phyloP scores from a whole-genome alignment of 148 eudicot species.

The Diospyros lotus region DNA sequence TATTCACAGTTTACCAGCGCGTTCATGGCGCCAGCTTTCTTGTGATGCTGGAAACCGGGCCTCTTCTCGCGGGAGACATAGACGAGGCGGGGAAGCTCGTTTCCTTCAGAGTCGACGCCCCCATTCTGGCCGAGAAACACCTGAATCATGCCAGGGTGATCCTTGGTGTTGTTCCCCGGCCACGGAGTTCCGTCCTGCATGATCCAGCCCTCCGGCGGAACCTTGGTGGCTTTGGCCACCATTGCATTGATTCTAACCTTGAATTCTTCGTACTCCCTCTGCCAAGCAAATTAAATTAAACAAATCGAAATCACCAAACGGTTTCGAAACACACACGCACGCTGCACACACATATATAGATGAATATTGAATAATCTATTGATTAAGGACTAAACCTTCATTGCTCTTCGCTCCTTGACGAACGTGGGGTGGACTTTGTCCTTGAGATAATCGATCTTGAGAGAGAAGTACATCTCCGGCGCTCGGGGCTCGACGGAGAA shows the following conservation, averaged over 20 bases:
- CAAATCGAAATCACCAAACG: no score
- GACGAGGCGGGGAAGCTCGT: slow-evolving; percentile 45
- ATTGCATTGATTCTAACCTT: slow-evolving; percentile 40
- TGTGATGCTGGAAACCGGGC: slow-evolving; percentile 55
- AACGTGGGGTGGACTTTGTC: slow-evolving; percentile 90
- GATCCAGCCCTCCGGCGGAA: slow-evolving; percentile 44
- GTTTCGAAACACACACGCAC: no score
- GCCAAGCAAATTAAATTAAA: neutral
- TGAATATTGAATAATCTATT: no score
- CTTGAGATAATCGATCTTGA: slow-evolving; percentile 67
- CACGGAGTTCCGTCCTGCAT: slow-evolving; percentile 48
- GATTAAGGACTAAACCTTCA: slow-evolving; percentile 49
- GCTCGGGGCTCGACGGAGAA: slow-evolving; percentile 78
- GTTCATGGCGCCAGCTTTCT: slow-evolving; percentile 73
- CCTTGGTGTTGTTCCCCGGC: slow-evolving; percentile 42
- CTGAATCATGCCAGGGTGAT: slow-evolving; percentile 53
- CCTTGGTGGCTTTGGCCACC: slow-evolving; percentile 36
- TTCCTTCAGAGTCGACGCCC: slow-evolving; percentile 36
- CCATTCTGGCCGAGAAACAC: slow-evolving; percentile 55
- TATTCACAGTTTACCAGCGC: slow-evolving; percentile 23
- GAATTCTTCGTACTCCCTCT: slow-evolving; percentile 53
- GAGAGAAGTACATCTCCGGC: slow-evolving; percentile 74
- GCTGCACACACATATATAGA: no score
- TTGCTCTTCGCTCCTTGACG: slow-evolving; percentile 79
- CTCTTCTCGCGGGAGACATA: slow-evolving; percentile 65